Base-by-base conservation (phyloP, 805 yeast species). In the Zygosaccharomyces lentus region DNA sequence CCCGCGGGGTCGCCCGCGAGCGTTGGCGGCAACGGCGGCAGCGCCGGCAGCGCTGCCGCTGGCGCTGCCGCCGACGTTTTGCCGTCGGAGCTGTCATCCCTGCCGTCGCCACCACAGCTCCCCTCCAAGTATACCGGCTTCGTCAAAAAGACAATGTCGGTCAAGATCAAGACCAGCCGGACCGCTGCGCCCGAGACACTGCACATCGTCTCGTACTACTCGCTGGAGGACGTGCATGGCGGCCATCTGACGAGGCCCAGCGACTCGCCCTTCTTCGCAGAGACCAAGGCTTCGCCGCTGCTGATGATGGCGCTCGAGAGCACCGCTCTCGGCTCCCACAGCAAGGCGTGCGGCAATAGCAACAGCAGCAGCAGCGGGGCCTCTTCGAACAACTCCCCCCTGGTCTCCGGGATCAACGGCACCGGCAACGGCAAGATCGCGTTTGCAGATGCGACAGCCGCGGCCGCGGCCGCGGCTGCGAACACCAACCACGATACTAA, bases 131-230 rank as follows among this genome's bases (percentile, higher is more conserved):
- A 56, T 35, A 58, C 63, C 37, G 96, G 96, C 0, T 71, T 90
- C 37, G 79, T 88, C 49, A 90, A 90, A 64, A 88, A 89, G 64
- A 87, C 97, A 0, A 69, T 88, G 49, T 79, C 88, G 1, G 71
- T 87, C 21, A 75, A 80, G n/a, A 65, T 84, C 12, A 64, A 66
- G 17, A 65, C 67, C 16, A 42, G 46, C 4, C 30, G 17, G 15
- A 41, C 29, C 25, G 34, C 39, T 12, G 58, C 2, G 37, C 58
- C 19, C 16, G 52, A 42, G 42, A 53, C 41, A 25, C 39, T 53
- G 38, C 96, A 91, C 59, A 65, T 90, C 46, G 80, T 90, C 2
- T 80, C 90, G 7, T 90, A 90, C 65, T 90, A 87, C 61, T 70
- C 77, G 25, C 82, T 88, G 0, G 78, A 78, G 16, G 96, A 90